These are phyloP conservation scores for Candida andamanensis DNA, from an alignment of 805 yeast genomes.

Conservation along the genomic window DNA sequence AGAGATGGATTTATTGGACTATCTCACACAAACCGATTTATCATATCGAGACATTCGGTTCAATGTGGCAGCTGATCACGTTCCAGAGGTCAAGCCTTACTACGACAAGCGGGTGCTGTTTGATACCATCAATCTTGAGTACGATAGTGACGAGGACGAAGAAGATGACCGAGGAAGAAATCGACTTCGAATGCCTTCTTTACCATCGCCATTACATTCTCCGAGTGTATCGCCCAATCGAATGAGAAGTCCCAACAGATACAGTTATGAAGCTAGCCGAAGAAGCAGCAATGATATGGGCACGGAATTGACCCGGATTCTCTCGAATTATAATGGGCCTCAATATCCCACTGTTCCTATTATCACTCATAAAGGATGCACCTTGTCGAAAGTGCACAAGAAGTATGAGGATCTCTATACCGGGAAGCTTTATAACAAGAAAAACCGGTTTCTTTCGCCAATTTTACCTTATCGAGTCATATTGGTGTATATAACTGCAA, in stretches of 20 bases:
- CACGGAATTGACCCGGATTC: constrained; percentile 3
- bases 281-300: background rate
- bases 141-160: constrained; percentile 17
- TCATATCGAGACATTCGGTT: constrained; percentile 19
- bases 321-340: constrained; percentile 7
- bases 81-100: constrained; percentile 7
- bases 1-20: constrained; percentile 14
- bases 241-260: constrained; percentile 13
- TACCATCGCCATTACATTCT: constrained; percentile 14
- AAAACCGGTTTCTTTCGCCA: constrained; percentile 18
- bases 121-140: constrained; percentile 45
- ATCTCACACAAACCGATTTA: constrained; percentile 13
- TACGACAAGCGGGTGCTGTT: constrained; percentile 43
- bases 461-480: constrained; percentile 50
- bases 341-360: constrained; percentile 38
- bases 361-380: constrained; percentile 36
- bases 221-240: constrained; percentile 16
- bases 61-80: constrained; percentile 7
- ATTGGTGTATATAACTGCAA: constrained; percentile 62
- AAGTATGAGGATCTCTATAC: constrained; percentile 44
- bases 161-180: constrained; percentile 13
- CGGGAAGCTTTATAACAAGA: constrained; percentile 23
- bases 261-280: constrained; percentile 10
- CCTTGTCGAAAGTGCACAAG: constrained; percentile 43
- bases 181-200: constrained; percentile 1